Evolutionary conservation across 306 rosid species (phyloP).

Genomic region (Dalbergia oliveri): DNA sequence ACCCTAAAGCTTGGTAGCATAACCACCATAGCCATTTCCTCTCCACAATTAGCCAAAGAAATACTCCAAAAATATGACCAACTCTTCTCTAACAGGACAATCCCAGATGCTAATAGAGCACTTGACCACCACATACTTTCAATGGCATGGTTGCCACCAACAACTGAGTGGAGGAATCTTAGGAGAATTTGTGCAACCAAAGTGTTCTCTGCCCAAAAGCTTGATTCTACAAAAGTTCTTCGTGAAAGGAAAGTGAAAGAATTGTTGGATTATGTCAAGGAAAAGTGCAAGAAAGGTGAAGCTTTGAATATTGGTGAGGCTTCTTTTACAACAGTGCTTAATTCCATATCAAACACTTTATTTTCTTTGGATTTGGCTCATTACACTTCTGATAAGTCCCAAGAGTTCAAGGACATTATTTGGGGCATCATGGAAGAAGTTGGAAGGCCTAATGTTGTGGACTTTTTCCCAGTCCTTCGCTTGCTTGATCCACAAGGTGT

Average conservation of each 20-base stretch:
- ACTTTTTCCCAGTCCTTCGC: neutral
- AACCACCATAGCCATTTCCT: conserved; percentile 46
- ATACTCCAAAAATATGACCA: conserved; percentile 12
- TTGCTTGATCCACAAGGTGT: neutral
- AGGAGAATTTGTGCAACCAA: conserved; percentile 12
- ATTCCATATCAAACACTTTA: conserved; percentile 24
- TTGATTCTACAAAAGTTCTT: conserved; percentile 7
- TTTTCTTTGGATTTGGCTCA: conserved; percentile 36
- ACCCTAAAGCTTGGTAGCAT: conserved; percentile 40
- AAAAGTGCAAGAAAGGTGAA: neutral
- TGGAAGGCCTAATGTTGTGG: conserved; percentile 1
- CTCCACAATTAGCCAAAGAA: conserved; percentile 38
- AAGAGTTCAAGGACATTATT: conserved; percentile 22
- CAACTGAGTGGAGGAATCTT: conserved; percentile 19
- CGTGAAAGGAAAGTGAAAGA: conserved; percentile 10
- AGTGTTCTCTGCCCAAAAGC: neutral
- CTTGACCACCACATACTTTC: conserved; percentile 1
- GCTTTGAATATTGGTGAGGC: conserved; percentile 32
- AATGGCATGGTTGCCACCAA: neutral
- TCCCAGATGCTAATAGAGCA: neutral
- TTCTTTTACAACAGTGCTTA: conserved; percentile 1
- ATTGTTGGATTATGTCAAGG: neutral
- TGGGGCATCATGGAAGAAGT: neutral
- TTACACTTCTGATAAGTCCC: conserved; percentile 24
- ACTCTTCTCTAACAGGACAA: neutral